Base-by-base conservation (phyloP, 148 eudicot species). In the Limonium bicolor region DNA sequence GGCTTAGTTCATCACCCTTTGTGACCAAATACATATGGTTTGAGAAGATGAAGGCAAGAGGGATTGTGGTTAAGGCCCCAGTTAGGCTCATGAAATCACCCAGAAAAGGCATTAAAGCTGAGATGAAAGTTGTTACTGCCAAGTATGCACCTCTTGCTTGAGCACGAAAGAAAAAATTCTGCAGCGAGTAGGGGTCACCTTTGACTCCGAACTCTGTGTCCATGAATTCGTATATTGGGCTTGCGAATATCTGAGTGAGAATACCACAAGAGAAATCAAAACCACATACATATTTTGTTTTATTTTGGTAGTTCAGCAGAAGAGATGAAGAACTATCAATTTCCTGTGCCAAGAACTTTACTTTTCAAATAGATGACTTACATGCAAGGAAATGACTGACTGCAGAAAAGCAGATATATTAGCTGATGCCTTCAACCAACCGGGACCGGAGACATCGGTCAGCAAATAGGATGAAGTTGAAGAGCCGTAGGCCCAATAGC, bases 31-130 rank as follows among this genome's bases (percentile, higher is more conserved):
- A 86, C 96, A 86, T 87, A 69, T 87, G 96, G 59, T 82, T 86
- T 23, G 94, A 87, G 12, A 86, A 76, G 41, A 86, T 76, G 40
- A 86, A 87, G 2, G 96, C 82, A 8, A 82, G 76, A 1, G 96
- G 96, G 53, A 87, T 73, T 0, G 90, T 82, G 73, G 88, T 87
- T 40, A 87, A 53, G 13, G 96, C 90, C 26, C 96, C 96, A 0
- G 94, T 76, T 17, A 87, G 78, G 64, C 86, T 87, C 94, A 79
- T 82, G 64, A 87, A 87, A 56, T 87, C 94, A 11, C 94, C 96
- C 13, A 87, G 60, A 55, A 87, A 87, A 1, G 96, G 96, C 38
- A 87, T 43, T 7, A 72, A 45, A 3, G 96, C 96, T 4, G 96
- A 51, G 4, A 87, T 67, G 0, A 82, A 63, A 1, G 96, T 73